Base-by-base conservation (phyloP, 306 rosid genomes). In the Ceratonia siliqua region DNA sequence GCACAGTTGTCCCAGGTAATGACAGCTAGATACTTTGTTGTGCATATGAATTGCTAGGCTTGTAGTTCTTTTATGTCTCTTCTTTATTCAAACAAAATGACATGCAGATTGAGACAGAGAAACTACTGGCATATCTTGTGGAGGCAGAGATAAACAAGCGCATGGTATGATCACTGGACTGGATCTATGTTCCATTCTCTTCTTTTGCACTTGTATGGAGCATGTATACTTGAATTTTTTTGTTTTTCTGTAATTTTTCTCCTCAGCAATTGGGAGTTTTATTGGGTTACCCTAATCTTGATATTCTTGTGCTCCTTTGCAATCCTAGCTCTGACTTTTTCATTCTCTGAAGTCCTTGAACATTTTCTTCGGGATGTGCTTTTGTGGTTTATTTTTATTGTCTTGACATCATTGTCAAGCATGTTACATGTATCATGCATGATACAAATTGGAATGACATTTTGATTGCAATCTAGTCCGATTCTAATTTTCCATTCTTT, bases 1-100 rank as follows among this genome's bases (percentile, higher is more conserved):
- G 99, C 99, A 27, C 99, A 95, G 75, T 78, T 95, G 73, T 95
- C 99, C 57, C 99, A 95, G 99, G 99, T 95, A 89, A 78, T 53
- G 38, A 35, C 62, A 63, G 49, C 17, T 5, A 13, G 67, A 66
- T 80, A 25, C 13, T 58, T 57, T 72, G 30, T 54, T 52, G 12
- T 83, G 56, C 22, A 28, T 69, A 12, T 11, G 18, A 54, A 36
- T 32, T 41, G 33, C 61, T 56, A 38, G 63, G 70, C 63, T 43
- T 64, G 56, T 56, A 75, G 74, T 48, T 84, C 27, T 49, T 30
- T 83, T 55, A 73, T 65, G 53, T 62, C 65, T 54, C 28, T 59
- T 39, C 67, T 78, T 17, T 39, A 10, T 62, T 62, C 25, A 43
- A 62, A 62, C 49, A 38, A 62, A 32, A 62, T 45, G 62, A 41